Base-by-base conservation (phyloP, 2,329 filamentous ascomycete genomes). In the Ceratocystis cubensis region DNA sequence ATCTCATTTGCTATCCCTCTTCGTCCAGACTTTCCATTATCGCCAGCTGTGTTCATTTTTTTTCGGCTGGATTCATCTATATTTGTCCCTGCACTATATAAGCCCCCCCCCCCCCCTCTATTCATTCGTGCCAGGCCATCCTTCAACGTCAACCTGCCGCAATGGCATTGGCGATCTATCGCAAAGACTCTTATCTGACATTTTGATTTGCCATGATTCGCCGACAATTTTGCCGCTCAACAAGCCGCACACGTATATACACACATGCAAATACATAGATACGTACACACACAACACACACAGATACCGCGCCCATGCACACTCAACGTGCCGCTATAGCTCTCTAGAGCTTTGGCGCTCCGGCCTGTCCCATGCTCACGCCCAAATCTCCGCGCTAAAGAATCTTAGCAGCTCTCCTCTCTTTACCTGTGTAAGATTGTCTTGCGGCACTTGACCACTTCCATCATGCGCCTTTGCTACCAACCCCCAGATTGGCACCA, bases 141-240 rank as follows among this genome's bases (percentile, higher is more conserved):
- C 56, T 37, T 59, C 20, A 13, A 53, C 48, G 20, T 53, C 22
- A 28, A 22, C 15, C 22, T 15, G 10, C 13, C 22, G 20, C 48
- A 53, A 28, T 53, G 56, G 25, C 17, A 28, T 25, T 59, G 28
- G 30, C 56, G 15, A 37, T 30, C 56, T 20, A 33, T 59, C 28
- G 56, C 28, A 30, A 8, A 28, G 56, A 37, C 56, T 59, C 56
- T 8, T 59, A 37, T 59, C 56, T 59, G 56, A 59, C 56, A n/a
- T n/a, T 59, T 59, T 59, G 56, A 59, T 59, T 59, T 37, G 56
- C 56, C 28, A 59, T 59, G 56, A 59, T 59, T 59, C 56, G 56
- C 56, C 56, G 56, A 59, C 56, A 33, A 59, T 59, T 59, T 7
- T 25, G 56, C 56, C 56, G 56, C 25, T 30, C 56, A 53, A 28